phyloP scores from a whole-genome alignment of 192 early-diverging fungal genomes.

The Backusella mclennaniae region DNA sequence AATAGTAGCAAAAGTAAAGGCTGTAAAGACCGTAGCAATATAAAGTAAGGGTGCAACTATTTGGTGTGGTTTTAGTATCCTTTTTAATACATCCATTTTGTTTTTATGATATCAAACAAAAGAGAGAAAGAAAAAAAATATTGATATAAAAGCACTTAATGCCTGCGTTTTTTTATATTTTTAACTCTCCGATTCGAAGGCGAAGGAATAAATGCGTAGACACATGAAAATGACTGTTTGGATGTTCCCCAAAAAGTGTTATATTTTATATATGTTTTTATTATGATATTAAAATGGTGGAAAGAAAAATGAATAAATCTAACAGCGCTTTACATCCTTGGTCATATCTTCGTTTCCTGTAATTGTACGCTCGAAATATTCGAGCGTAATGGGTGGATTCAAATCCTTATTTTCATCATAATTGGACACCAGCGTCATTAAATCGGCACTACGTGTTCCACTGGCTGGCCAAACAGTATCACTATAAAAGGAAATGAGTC shows the following conservation, averaged over 20 bases:
- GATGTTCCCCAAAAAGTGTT: neutral
- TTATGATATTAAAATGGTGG: neutral
- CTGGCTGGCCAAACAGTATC: slow-evolving; percentile 29
- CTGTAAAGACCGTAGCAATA: slow-evolving; percentile 10
- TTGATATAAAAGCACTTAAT: neutral
- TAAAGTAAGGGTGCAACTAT: slow-evolving; percentile 10
- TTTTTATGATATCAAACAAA: neutral
- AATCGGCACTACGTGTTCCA: slow-evolving; percentile 24
- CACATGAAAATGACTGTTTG: neutral
- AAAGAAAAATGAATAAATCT: neutral
- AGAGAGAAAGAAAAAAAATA: neutral
- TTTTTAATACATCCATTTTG: neutral
- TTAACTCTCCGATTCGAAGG: neutral
- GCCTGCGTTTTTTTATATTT: neutral
- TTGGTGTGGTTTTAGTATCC: slow-evolving; percentile 28
- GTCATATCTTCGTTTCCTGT: slow-evolving; percentile 16
- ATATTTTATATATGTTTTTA: neutral
- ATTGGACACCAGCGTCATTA: slow-evolving; percentile 10
- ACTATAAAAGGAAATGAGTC: neutral
- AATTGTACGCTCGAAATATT: slow-evolving; percentile 21
- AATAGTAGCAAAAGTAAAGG: slow-evolving; percentile 9
- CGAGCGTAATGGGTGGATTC: slow-evolving; percentile 8
- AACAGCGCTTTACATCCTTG: neutral
- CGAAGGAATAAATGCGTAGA: neutral
- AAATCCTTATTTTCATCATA: slow-evolving; percentile 22